Percentiles rank a stretch among this genome's conserved stretches.
Conservation (phyloP, 305 asterid species). For the Plantago coronopus region DNA sequence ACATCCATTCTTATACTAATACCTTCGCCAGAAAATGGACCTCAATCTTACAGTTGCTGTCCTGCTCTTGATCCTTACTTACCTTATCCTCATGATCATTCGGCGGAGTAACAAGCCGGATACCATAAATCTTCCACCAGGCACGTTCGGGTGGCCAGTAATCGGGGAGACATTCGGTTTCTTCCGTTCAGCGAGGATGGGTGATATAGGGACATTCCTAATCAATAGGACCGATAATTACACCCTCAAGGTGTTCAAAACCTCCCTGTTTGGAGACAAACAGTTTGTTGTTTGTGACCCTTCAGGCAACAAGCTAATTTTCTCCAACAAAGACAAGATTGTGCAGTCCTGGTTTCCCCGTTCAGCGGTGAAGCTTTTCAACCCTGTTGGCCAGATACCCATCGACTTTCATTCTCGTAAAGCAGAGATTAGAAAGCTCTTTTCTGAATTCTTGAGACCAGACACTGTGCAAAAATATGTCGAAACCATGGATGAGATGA, state of each 20-base stretch:
- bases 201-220: neutral
- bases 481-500: neutral
- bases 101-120: too few relatives aligned
- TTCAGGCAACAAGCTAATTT: neutral
- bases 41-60: too few relatives aligned
- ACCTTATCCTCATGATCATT: too few relatives aligned
- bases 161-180: neutral
- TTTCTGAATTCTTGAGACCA: constrained; percentile 2
- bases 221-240: neutral
- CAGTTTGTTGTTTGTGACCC: neutral
- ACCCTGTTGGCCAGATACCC: neutral
- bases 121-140: constrained; percentile 8
- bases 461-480: neutral
- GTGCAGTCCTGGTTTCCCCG: neutral
- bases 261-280: neutral
- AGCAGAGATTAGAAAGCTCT: neutral
- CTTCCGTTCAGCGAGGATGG: neutral
- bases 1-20: too few relatives aligned
- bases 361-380: neutral
- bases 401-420: neutral
- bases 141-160: neutral
- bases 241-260: neutral
- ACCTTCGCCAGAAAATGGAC: too few relatives aligned
- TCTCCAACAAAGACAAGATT: neutral
- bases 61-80: too few relatives aligned